Conservation (phyloP, 208 protist genomes). For the Tritrichomonas foetus region DNA sequence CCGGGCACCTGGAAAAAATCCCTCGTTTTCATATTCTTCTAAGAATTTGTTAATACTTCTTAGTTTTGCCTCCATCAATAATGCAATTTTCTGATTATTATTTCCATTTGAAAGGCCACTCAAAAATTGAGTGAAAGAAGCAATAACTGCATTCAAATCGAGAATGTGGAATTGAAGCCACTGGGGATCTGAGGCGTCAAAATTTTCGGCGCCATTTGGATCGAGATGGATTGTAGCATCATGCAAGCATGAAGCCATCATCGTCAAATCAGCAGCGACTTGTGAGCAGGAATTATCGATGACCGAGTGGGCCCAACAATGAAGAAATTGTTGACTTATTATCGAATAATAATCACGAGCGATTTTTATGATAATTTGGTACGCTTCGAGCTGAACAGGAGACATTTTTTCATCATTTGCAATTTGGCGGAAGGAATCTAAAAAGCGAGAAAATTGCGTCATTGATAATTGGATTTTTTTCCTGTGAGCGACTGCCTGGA, state of each 20-base stretch:
- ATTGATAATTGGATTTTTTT: not conserved
- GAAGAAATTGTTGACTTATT: not conserved
- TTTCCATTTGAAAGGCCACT: not conserved
- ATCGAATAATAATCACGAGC: not conserved
- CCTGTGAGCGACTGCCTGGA: not conserved
- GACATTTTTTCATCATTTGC: not conserved
- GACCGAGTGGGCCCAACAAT: not conserved
- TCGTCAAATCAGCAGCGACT: not conserved
- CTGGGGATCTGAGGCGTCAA: not conserved
- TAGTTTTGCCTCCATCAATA: not conserved
- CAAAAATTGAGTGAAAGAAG: not conserved
- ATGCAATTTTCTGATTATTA: not conserved
- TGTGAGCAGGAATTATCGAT: not conserved
- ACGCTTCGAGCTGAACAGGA: not conserved
- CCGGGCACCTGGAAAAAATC: not conserved
- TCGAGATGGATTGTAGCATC: not conserved
- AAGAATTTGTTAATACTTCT: not conserved
- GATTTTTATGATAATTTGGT: not conserved
- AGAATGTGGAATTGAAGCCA: constrained; percentile 30
- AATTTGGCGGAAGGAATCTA: not conserved
- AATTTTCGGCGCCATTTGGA: not conserved
- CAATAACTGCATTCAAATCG: not conserved
- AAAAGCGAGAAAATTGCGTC: not conserved
- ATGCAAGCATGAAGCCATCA: not conserved
- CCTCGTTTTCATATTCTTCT: not conserved